phyloP scores from a whole-genome alignment of 768 basidiomycete genomes.

The Hydnomerulius pinastri region DNA sequence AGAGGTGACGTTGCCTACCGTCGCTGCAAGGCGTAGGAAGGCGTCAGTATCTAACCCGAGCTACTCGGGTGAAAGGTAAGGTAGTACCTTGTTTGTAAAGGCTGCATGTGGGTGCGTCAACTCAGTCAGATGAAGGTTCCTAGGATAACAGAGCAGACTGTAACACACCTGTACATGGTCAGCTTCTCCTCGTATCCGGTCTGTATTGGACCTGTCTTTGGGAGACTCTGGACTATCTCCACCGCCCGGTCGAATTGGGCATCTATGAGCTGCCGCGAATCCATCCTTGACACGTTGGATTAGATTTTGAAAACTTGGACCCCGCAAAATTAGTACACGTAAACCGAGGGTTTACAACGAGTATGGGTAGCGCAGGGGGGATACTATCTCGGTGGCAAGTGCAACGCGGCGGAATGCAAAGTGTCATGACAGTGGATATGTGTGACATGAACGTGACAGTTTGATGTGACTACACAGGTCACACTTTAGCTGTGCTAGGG shows the following conservation, averaged over 20 bases:
- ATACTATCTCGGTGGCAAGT: too few species aligned
- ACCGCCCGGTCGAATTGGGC: slow-evolving; percentile 92
- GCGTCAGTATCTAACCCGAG: neutral
- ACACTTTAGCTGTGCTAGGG: neutral
- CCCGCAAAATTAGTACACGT: neutral
- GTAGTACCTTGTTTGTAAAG: slow-evolving; percentile 88
- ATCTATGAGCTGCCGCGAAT: slow-evolving; percentile 68
- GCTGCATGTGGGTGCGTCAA: slow-evolving; percentile 45
- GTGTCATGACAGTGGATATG: too few species aligned
- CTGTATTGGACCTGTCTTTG: slow-evolving; percentile 94
- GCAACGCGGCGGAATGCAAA: neutral
- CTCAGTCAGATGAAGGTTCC: too few species aligned
- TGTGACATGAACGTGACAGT: neutral
- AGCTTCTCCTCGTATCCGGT: slow-evolving; percentile 96
- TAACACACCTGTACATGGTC: slow-evolving; percentile 87
- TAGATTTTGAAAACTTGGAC: neutral
- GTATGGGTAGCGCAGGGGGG: too few species aligned
- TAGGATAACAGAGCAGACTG: too few species aligned
- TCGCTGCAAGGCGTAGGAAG: slow-evolving; percentile 53
- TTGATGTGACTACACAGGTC: neutral
- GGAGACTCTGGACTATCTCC: slow-evolving; percentile 88
- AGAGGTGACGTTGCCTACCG: slow-evolving; percentile 81
- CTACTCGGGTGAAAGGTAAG: neutral
- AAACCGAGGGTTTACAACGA: too few species aligned
- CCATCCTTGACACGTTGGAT: slow-evolving; percentile 40